Evolutionary conservation across 192 early-diverging fungal species (phyloP).

Genomic region (Dimargaris verticillata): DNA sequence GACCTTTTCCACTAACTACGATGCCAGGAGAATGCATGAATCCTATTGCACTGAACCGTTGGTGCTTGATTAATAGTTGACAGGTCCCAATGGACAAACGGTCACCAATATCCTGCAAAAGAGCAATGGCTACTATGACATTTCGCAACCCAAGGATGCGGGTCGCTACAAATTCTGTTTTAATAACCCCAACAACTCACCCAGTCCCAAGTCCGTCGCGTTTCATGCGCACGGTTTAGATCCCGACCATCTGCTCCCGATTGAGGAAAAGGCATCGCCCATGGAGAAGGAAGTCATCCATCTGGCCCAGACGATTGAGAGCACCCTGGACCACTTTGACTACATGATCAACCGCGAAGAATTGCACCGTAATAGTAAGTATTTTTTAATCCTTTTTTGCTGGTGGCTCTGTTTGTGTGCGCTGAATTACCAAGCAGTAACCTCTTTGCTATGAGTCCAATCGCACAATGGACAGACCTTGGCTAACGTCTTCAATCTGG

Average conservation of each 20-base stretch:
- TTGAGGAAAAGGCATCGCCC: constrained; percentile 26
- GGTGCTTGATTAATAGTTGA: constrained; percentile 13
- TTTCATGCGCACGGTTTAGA: constrained; percentile 37
- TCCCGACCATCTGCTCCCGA: constrained; percentile 17
- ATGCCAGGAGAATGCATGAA: background rate
- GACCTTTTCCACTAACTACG: background rate
- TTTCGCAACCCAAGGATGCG: constrained; percentile 24
- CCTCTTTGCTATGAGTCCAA: background rate
- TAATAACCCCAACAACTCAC: constrained; percentile 47
- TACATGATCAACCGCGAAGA: constrained; percentile 45
- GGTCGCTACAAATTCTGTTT: constrained; percentile 64
- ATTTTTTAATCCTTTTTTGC: background rate
- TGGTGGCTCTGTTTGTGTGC: constrained; percentile 8
- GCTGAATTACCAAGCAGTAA: background rate
- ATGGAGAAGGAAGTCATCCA: constrained; percentile 45
- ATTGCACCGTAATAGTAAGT: constrained; percentile 52
- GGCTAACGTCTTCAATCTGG: background rate
- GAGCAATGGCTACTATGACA: constrained; percentile 16
- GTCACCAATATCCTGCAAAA: constrained; percentile 15
- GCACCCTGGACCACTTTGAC: constrained; percentile 52
- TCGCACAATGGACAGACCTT: background rate
- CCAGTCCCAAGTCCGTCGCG: constrained; percentile 37
- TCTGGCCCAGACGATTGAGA: constrained; percentile 39
- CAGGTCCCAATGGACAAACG: constrained; percentile 13
- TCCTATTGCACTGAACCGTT: background rate